Evolutionary conservation across 495 filamentous ascomycete genomes (phyloP).

Genomic region (Trichoderma orchidacearum): DNA sequence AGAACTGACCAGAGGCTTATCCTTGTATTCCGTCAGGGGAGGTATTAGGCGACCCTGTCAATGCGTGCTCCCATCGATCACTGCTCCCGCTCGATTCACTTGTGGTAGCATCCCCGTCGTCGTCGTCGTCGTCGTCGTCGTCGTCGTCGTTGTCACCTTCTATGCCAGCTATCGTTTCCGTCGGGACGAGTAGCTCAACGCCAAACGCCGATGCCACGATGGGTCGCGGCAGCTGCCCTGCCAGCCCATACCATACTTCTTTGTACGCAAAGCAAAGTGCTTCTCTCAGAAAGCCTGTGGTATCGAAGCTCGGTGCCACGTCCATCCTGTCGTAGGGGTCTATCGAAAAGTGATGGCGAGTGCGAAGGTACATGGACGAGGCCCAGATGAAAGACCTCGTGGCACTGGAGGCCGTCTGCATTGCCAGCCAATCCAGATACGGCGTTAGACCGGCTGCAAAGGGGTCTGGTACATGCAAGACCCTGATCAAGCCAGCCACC

Average conservation of each 20-base stretch:
- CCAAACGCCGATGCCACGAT: slow-evolving; percentile 1
- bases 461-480: neutral
- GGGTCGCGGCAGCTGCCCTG: neutral
- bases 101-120: too few species aligned
- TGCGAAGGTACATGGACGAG: neutral
- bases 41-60: too few species aligned
- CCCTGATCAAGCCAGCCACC: slow-evolving; percentile 1
- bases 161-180: neutral
- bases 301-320: neutral
- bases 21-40: too few species aligned
- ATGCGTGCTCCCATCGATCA: too few species aligned
- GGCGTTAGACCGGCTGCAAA: neutral
- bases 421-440: slow-evolving; percentile 1
- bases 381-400: slow-evolving; percentile 3
- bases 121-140: neutral
- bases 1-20: too few species aligned
- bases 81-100: too few species aligned
- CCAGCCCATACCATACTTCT: neutral
- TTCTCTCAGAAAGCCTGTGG: neutral
- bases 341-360: neutral
- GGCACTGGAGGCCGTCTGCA: neutral
- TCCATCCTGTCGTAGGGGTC: neutral
- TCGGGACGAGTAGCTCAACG: neutral
- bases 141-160: neutral
- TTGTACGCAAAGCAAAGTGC: neutral